A percentile compares a stretch with the other conserved stretches of the same genome.
Conservation (phyloP, 106 monocot genomes). For the Acorus gramineus region DNA sequence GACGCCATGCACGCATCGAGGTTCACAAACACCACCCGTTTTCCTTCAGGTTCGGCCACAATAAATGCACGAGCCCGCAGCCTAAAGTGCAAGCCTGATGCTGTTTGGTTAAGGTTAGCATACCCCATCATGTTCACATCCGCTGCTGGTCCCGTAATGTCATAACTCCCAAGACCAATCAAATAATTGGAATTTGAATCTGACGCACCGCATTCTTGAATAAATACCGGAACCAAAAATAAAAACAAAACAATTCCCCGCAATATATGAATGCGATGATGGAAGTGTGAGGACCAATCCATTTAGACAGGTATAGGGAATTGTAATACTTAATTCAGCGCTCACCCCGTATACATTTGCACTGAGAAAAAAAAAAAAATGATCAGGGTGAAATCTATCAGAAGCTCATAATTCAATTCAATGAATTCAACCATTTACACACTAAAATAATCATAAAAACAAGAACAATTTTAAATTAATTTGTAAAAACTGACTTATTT, state of each 20-base stretch:
- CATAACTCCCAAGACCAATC: constrained; percentile 63
- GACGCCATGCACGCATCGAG: constrained; percentile 96
- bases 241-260: constrained; percentile 5
- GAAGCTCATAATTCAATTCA: too few relatives aligned
- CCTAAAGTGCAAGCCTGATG: constrained; percentile 58
- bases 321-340: too few relatives aligned
- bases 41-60: constrained; percentile 50
- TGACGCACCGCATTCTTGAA: constrained; percentile 4
- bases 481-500: too few relatives aligned
- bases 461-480: too few relatives aligned
- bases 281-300: too few relatives aligned
- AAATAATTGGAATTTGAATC: constrained; percentile 39
- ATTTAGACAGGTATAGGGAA: too few relatives aligned
- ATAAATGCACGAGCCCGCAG: constrained; percentile 60
- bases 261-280: too few relatives aligned
- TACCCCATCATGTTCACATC: constrained; percentile 82
- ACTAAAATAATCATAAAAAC: too few relatives aligned
- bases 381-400: too few relatives aligned
- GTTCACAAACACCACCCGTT: constrained; percentile 68
- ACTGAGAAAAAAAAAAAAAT: too few relatives aligned
- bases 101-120: constrained; percentile 46
- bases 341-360: too few relatives aligned
- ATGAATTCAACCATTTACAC: too few relatives aligned
- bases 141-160: constrained; percentile 70
- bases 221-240: constrained; percentile 13